Evolutionary conservation across 163 green algal species (phyloP), one percentile per base, ranked within the genome.

Genomic region (Chlamydomonas reinhardtii): DNA sequence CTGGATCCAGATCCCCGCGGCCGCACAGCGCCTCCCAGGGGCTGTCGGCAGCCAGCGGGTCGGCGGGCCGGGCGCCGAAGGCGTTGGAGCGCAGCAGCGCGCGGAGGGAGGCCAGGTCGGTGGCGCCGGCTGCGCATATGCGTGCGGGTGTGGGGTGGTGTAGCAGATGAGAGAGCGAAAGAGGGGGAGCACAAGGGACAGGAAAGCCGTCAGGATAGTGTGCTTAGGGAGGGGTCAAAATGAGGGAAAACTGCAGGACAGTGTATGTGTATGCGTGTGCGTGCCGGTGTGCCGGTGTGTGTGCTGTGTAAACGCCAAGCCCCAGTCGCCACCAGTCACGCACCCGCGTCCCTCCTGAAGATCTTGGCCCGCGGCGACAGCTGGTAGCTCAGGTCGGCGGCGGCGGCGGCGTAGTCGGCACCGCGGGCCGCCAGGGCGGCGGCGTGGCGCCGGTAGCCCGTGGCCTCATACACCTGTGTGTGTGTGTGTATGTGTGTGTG

Each of bases 71-170:
- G 24, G 22, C 52, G 32, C 73, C 52, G 65, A 25, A 95, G 74
- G 84, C 85, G 80, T 96, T 96, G 77, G 82, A 91, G 29, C 94
- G 86, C 86, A 96, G 92, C 20, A 95, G 52, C 6, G 25, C 24
- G 85, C 94, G 90, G 34, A 96, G 88, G 0, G 73, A 82, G 0
- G 76, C 76, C 48, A 96, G 78, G 39, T 92, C 87, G 25, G 20
- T 56, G 2, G 94, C 89, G 6, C 24, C 43, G n/a, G 79, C 87
- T 85, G 81, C 29, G 61, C 48, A 19, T 56, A 48, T 48, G 39
- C 5, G 39, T 48, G 39, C 39, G 39, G 39, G 39, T 5, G 8
- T 5, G 39, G 39, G 39, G 39, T 48, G 39, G 39, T 48, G 39
- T 48, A 48, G 39, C 39, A 5, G n/a, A n/a, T n/a, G n/a, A n/a